Evolutionary conservation across 2,329 filamentous ascomycete genomes (phyloP), one percentile per base, ranked within the genome.

Genomic region (Didymella sp.): DNA sequence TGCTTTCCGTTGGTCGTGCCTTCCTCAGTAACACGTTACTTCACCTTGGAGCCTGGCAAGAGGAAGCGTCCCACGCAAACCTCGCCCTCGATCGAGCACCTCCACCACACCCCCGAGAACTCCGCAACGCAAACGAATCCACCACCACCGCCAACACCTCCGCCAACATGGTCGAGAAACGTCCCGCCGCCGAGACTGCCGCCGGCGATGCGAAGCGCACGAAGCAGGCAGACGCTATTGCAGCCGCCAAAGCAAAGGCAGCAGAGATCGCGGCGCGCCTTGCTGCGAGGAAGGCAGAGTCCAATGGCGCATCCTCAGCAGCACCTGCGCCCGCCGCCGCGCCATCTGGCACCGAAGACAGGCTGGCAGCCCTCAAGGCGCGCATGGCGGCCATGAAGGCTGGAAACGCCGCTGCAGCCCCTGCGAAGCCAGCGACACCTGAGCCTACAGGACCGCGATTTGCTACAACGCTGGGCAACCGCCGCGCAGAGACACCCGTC

Each of bases 351-450:
- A 42, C 40, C 0, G 11, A 58, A 28, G 58, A 61, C 28, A 62
- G 46, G n/a, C 48, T 67, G 4, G 62, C 58, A 8, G 62, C 62
- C 0, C 52, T 72, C 33, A 68, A 63, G 48, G 70, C 68, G 22
- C 62, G 65, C 38, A 61, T 71, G 40, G 73, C 67, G 15, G 72
- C 70, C n/a, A 60, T 74, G 46, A 70, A 64, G 45, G 68, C 62
- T 5, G 91, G 76, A 82, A 85, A 94, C 63, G 91, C 91, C 44
- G 88, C 89, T 79, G 59, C 59, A 11, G 17, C 38, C 7, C 21
- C 22, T 6, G 22, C 38, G 47, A 56, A 65, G 59, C 25, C 72
- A 73, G 22, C 77, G 69, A 56, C 60, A 12, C 70, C 63, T 48
- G 79, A 81, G 55, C 72, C 77, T 9, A 77, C 79, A 51, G 80